These are phyloP conservation scores for Talaromyces marneffei DNA, from an alignment of 2,329 filamentous ascomycete genomes.

Conservation along the genomic window DNA sequence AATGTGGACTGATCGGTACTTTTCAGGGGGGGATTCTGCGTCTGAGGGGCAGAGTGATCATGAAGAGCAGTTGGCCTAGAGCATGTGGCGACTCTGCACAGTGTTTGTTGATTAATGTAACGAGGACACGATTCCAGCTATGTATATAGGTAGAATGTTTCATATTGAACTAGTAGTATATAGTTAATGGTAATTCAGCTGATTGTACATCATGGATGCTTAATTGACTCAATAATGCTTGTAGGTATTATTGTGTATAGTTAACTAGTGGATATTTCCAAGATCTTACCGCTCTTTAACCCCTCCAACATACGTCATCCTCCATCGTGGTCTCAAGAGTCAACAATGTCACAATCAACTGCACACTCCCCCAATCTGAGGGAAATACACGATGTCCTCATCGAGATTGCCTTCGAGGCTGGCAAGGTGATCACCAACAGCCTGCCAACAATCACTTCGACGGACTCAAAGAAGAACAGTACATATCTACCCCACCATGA, in stretches of 20 bases:
- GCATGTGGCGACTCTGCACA: background rate
- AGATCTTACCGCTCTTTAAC: background rate
- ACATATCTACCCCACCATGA: too few relatives aligned
- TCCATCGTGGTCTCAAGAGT: background rate
- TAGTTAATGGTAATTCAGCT: background rate
- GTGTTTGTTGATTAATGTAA: background rate
- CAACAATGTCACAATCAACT: background rate
- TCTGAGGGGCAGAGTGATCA: constrained; percentile 26
- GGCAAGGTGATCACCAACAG: constrained; percentile 41
- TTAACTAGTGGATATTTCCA: too few relatives aligned
- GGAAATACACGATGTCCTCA: constrained; percentile 40
- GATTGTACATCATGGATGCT: background rate
- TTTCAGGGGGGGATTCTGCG: constrained; percentile 46
- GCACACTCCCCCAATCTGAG: constrained; percentile 23
- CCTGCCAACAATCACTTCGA: constrained; percentile 31
- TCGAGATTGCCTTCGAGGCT: constrained; percentile 36
- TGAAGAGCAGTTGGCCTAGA: constrained; percentile 2
- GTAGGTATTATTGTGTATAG: too few relatives aligned
- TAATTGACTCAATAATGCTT: too few relatives aligned
- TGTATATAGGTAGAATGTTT: background rate
- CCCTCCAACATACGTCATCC: background rate
- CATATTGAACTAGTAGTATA: background rate
- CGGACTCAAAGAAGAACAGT: constrained; percentile 46
- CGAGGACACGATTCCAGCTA: background rate
- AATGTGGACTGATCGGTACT: constrained; percentile 63